Evolutionary conservation across 2,329 filamentous ascomycete species (phyloP), one percentile per base, ranked within the genome.

Genomic region (Phialemoniopsis sp.): DNA sequence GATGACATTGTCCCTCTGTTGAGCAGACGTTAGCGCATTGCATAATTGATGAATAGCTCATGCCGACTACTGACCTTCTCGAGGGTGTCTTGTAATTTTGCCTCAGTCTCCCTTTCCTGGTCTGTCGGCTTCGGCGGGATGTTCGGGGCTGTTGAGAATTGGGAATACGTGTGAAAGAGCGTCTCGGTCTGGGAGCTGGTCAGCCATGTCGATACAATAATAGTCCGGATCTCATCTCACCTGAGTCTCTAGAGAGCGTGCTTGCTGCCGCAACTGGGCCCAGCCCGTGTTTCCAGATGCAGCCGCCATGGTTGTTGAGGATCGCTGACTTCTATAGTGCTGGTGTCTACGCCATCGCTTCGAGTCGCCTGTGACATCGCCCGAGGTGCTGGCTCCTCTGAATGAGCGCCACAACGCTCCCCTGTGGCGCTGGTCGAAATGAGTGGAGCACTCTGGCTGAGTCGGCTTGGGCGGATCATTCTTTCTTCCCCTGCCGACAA

Each of bases 251-350:
- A 96, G 73, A 33, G 82, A 80, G 54, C 93, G 78, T 45, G 89
- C 88, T 67, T 97, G 91, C 62, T 96, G 89, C 54, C 93, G 87
- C 51, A 97, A 76, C 68, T 96, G 89, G 56, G 89, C 84, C 93
- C 93, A 98, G 67, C 89, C 84, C 47, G 77, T 73, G 46, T 47
- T 49, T 36, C 48, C 46, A 32, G 41, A 33, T 19, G 38, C 44
- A 29, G 30, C n/a, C 14, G 46, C 46, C 48, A 50, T 50, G 15
- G 32, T 28, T 35, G n/a, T 28, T 37, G 16, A 8, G 28, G 8
- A 14, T 15, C 14, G 32, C 5, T n/a, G 15, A 15, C 14, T 33
- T 14, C 32, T 15, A 15, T 13, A 13, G 15, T 15, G 32, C 14
- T 16, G 9, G 18, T 13, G 4, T 33, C 32, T 10, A 26, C 21